Evolutionary conservation across 257 asterid genomes (phyloP).

Genomic region (Forsythia viridissima): DNA sequence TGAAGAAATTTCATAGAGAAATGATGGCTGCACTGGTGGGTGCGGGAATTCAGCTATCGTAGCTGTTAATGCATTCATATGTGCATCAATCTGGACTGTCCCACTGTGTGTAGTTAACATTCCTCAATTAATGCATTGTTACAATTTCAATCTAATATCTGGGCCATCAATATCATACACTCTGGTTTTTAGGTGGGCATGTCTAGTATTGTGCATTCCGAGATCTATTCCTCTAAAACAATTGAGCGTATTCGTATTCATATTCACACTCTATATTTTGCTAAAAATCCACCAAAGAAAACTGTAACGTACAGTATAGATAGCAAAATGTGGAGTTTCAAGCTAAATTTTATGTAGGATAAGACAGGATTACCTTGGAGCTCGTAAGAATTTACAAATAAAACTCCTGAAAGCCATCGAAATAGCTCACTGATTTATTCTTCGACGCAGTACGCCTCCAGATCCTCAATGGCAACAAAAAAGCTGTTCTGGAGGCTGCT

Average conservation of each 20-base stretch:
- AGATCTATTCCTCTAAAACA: neutral
- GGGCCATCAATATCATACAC: neutral
- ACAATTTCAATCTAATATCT: neutral
- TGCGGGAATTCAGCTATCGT: neutral
- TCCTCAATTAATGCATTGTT: neutral
- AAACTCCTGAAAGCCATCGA: slow-evolving; percentile 84
- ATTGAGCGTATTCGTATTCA: neutral
- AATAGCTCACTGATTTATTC: slow-evolving; percentile 85
- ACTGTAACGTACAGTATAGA: slow-evolving; percentile 8
- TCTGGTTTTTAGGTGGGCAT: neutral
- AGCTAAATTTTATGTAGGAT: neutral
- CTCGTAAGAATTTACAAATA: slow-evolving; percentile 32
- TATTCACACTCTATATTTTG: slow-evolving; percentile 22
- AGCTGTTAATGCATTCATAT: neutral
- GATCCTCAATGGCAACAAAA: slow-evolving; percentile 50
- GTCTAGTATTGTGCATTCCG: too few relatives aligned
- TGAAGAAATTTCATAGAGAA: neutral
- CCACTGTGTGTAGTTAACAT: neutral
- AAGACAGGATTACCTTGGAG: slow-evolving; percentile 18
- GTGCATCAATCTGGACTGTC: neutral
- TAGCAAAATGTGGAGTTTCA: slow-evolving; percentile 7
- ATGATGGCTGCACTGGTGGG: neutral
- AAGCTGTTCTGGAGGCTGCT: slow-evolving; percentile 77
- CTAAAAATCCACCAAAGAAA: slow-evolving; percentile 23
- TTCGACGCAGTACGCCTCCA: slow-evolving; percentile 68